Conservation (phyloP, 108 stramenopile species). For the Cyclotella baltica region DNA sequence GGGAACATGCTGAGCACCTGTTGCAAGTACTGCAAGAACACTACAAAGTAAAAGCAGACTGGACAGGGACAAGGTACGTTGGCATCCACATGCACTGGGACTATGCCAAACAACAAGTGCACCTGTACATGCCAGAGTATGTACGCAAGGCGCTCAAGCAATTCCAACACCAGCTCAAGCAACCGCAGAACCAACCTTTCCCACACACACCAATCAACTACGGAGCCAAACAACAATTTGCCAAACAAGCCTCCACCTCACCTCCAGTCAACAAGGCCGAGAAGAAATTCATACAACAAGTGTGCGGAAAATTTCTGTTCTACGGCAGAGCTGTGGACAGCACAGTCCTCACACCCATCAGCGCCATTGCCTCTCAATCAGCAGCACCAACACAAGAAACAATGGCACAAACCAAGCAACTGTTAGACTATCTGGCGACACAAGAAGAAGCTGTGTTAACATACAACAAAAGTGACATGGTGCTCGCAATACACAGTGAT, state of each 20-base stretch:
- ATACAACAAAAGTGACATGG: not conserved
- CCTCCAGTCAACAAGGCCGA: not conserved
- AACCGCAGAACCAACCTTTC: no score
- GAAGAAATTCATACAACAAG: not conserved
- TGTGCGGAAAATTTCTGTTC: no score
- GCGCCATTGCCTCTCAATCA: no score
- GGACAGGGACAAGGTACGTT: no score
- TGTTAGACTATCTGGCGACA: not conserved
- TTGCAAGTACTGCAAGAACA: not conserved
- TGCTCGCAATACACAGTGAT: not conserved
- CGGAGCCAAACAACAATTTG: not conserved
- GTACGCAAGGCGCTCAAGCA: not conserved
- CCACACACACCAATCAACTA: no score
- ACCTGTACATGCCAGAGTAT: not conserved
- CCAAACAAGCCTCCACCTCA: not conserved
- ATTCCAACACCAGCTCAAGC: not conserved
- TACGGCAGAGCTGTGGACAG: not conserved
- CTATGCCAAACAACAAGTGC: no score
- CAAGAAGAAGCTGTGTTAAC: not conserved
- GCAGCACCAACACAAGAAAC: not conserved
- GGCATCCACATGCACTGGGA: no score
- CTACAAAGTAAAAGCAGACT: not conserved
- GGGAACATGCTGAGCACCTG: not conserved
- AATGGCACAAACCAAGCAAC: not conserved
- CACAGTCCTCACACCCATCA: no score